These are phyloP conservation scores for Spergularia bocconei DNA, from an alignment of 148 eudicot genomes.

Conservation along the genomic window DNA sequence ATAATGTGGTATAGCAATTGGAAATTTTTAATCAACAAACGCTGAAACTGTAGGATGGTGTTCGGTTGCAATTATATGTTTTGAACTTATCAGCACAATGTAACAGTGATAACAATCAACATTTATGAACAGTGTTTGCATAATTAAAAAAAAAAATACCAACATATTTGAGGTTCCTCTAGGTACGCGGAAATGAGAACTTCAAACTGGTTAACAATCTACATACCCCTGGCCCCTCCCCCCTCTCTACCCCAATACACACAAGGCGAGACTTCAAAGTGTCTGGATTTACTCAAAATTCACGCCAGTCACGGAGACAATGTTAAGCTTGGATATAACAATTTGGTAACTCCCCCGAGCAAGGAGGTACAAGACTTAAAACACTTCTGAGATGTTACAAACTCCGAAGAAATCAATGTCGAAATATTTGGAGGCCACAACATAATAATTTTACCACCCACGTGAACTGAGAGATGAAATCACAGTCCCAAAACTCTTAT, in stretches of 20 bases:
- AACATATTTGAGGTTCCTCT: neutral
- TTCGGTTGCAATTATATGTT: too few species aligned
- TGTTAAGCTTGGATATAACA: conserved; percentile 7
- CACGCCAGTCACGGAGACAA: neutral
- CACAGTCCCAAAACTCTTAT: conserved; percentile 50
- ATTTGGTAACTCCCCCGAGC: neutral
- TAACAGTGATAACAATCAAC: too few species aligned
- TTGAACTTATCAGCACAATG: too few species aligned
- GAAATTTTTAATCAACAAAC: neutral
- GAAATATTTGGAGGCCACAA: neutral
- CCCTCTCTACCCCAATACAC: too few species aligned
- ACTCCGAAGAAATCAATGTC: neutral
- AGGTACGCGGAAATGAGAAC: neutral
- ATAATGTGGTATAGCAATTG: neutral
- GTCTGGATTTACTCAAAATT: neutral
- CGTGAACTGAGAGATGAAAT: conserved; percentile 64
- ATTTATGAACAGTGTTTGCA: neutral
- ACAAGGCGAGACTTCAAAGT: too few species aligned
- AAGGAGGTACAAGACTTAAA: neutral
- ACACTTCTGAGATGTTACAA: neutral
- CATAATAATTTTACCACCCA: conserved; percentile 53
- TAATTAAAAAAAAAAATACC: neutral
- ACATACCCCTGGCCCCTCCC: too few species aligned
- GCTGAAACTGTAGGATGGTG: neutral
- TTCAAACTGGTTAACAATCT: too few species aligned